Percentiles rank a stretch among this genome's conserved stretches.
These are phyloP conservation scores for Puccinia coronata DNA, from an alignment of 1,284 basidiomycete species.

Conservation along the genomic window DNA sequence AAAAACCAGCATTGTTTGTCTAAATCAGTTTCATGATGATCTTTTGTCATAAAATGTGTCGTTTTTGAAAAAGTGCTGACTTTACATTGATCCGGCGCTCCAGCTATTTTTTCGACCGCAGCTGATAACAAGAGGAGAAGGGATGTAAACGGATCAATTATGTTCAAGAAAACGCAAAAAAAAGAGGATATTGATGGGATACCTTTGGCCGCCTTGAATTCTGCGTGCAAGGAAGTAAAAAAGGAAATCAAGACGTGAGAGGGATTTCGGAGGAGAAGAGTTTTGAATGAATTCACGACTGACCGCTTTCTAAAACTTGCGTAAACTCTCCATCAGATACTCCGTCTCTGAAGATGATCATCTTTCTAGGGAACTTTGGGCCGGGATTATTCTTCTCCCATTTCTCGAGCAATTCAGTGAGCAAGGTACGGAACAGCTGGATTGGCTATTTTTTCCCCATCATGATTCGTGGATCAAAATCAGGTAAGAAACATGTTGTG, in stretches of 20 bases:
- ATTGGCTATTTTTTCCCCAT: slow-evolving; percentile 43
- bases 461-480: neutral
- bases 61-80: slow-evolving; percentile 23
- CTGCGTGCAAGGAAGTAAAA: neutral
- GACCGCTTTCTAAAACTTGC: slow-evolving; percentile 36
- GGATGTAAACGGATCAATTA: too few species aligned
- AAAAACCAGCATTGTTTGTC: neutral
- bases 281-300: neutral
- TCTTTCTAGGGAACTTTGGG: slow-evolving; percentile 8
- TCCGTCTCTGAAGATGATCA: slow-evolving; percentile 47
- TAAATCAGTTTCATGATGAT: neutral
- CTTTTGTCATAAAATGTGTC: too few species aligned
- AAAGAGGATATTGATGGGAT: neutral
- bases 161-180: neutral
- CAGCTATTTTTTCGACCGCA: slow-evolving; percentile 26
- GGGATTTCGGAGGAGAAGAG: neutral
- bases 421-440: slow-evolving; percentile 11
- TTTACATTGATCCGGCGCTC: slow-evolving; percentile 21
- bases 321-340: slow-evolving; percentile 45
- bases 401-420: slow-evolving; percentile 17
- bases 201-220: slow-evolving; percentile 45
- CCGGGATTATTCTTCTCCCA: slow-evolving; percentile 15
- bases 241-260: neutral
- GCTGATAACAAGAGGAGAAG: slow-evolving; percentile 13
- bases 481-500: neutral